Percentiles rank a stretch among this genome's conserved stretches.
phyloP scores from a whole-genome alignment of 768 basidiomycete genomes.

The Candolleomyces efflorescens region DNA sequence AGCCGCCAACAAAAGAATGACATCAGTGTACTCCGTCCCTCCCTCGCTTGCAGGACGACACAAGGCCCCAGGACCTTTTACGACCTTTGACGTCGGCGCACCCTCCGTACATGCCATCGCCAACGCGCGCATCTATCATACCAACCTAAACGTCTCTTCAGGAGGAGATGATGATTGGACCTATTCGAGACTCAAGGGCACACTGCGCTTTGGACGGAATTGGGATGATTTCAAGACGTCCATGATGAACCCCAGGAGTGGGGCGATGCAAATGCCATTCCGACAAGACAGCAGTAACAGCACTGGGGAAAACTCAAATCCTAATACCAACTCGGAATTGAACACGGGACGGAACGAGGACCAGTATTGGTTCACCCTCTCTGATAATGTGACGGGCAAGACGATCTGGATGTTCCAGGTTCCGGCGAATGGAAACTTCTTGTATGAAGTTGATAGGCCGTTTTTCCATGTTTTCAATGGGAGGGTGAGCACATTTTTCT shows the following conservation, averaged over 20 bases:
- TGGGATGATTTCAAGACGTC: conserved; percentile 28
- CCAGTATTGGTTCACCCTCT: conserved; percentile 59
- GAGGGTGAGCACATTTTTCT: conserved; percentile 50
- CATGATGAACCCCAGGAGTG: conserved; percentile 8
- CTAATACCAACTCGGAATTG: too few species aligned
- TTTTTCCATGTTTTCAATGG: conserved; percentile 92
- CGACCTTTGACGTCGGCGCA: background rate
- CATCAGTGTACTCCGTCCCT: background rate
- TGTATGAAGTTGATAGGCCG: conserved; percentile 80
- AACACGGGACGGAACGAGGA: background rate
- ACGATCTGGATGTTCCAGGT: conserved; percentile 69
- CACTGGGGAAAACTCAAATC: too few species aligned
- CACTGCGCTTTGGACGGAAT: conserved; percentile 51
- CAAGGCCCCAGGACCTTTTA: background rate
- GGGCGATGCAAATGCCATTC: too few species aligned
- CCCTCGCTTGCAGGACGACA: background rate
- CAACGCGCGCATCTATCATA: conserved; percentile 12
- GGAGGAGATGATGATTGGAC: conserved; percentile 42
- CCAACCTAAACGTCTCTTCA: conserved; percentile 12
- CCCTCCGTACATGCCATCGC: conserved; percentile 11
- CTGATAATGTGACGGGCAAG: conserved; percentile 52
- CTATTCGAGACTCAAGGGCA: conserved; percentile 56
- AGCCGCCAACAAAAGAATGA: too few species aligned
- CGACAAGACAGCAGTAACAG: too few species aligned
- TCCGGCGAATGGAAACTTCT: conserved; percentile 36